Conservation (phyloP, 2,329 filamentous ascomycete genomes). For the Ustulina deusta region DNA sequence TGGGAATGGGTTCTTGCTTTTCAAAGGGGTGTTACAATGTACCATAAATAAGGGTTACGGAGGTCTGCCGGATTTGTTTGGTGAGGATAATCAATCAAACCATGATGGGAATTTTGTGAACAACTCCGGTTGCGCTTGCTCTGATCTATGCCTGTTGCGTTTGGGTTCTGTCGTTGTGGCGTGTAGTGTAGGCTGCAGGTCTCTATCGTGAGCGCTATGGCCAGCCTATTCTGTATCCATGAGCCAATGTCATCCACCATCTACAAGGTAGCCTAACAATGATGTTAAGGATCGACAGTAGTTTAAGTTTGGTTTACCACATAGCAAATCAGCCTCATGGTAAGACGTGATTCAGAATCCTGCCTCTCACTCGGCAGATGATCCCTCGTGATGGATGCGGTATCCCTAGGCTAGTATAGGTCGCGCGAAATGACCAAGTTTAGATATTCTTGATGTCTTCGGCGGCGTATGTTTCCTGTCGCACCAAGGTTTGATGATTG, state of each 20-base stretch:
- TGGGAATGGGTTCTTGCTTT: constrained; percentile 51
- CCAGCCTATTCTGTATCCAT: no score
- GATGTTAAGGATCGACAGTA: no score
- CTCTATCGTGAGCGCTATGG: no score
- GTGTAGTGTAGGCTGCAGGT: neutral
- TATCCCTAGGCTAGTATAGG: neutral
- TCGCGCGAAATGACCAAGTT: neutral
- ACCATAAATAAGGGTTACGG: constrained; percentile 53
- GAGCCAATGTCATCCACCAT: no score
- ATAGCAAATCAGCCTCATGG: no score
- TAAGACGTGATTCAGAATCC: neutral
- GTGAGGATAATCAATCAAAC: constrained; percentile 49
- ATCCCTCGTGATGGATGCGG: neutral
- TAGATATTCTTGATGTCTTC: neutral
- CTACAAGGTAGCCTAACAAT: no score
- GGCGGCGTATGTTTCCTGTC: neutral
- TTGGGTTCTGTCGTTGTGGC: neutral
- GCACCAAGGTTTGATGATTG: neutral
- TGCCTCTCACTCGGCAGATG: no score
- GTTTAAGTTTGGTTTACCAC: no score
- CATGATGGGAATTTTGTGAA: constrained; percentile 45
- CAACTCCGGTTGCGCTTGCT: constrained; percentile 22
- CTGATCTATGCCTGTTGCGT: neutral
- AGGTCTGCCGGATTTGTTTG: constrained; percentile 46
- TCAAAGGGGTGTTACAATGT: constrained; percentile 53